Evolutionary conservation across 352 stramenopile species (phyloP).

Genomic region (Phytophthora litchii): DNA sequence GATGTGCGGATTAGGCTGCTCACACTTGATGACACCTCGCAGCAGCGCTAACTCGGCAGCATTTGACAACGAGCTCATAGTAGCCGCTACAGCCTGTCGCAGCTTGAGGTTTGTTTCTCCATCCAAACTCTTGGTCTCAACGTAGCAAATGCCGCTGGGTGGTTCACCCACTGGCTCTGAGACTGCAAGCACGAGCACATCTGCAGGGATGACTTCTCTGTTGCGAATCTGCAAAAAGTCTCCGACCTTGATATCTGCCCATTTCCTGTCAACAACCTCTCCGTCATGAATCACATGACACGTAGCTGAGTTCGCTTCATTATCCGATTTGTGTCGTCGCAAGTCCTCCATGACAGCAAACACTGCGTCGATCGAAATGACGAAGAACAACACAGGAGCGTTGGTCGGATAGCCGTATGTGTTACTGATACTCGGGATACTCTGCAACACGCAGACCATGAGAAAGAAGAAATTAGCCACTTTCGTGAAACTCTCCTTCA

Average conservation of each 20-base stretch:
- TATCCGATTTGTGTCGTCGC: conserved; percentile 78
- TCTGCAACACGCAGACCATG: conserved; percentile 90
- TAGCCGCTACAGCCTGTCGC: conserved; percentile 70
- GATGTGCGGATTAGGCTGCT: conserved; percentile 87
- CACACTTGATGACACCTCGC: conserved; percentile 65
- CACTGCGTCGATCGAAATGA: conserved; percentile 91
- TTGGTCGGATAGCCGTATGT: conserved; percentile 85
- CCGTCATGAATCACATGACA: conserved; percentile 78
- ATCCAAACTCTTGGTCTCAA: conserved; percentile 92
- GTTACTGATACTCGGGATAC: conserved; percentile 81
- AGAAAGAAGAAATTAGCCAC: conserved; percentile 95
- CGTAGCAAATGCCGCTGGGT: conserved; percentile 86
- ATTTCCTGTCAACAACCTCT: conserved; percentile 72
- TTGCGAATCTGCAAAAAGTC: conserved; percentile 84
- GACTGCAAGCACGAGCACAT: conserved; percentile 83
- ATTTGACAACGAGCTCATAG: conserved; percentile 67
- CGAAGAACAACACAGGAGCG: conserved; percentile 84
- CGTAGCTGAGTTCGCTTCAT: conserved; percentile 77
- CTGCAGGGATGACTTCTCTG: conserved; percentile 82
- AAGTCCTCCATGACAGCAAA: conserved; percentile 91
- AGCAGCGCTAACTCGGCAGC: conserved; percentile 58
- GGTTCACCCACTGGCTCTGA: conserved; percentile 69
- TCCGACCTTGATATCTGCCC: conserved; percentile 86
- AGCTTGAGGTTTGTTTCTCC: conserved; percentile 95
- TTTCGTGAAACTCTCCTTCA: conserved; percentile 89